These are phyloP conservation scores for Trichoderma simmonsii DNA, from an alignment of 2,329 filamentous ascomycete genomes.

Conservation along the genomic window DNA sequence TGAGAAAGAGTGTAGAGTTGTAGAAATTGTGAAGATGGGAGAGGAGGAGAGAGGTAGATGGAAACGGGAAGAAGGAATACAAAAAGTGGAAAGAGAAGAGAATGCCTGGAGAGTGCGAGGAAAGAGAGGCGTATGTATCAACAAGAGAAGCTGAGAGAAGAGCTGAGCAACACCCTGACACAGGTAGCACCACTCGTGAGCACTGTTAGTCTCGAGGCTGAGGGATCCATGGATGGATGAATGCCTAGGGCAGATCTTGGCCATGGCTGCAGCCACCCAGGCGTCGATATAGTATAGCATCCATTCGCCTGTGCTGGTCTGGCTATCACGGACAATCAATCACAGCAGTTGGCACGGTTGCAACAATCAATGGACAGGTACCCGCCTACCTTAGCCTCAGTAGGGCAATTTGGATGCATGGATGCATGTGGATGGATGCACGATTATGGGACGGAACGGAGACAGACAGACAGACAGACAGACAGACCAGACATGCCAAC, in stretches of 20 bases:
- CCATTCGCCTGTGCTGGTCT: neutral
- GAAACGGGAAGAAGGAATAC: neutral
- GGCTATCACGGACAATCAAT: neutral
- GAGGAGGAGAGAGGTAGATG: neutral
- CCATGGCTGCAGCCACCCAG: slow-evolving; percentile 19
- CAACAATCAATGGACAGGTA: slow-evolving; percentile 1
- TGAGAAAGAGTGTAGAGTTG: neutral
- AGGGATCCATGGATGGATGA: neutral
- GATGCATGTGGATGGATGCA: neutral
- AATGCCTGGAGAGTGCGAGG: neutral
- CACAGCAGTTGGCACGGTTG: neutral
- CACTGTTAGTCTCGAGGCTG: slow-evolving; percentile 2
- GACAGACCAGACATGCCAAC: neutral
- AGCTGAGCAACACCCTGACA: neutral
- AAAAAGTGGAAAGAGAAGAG: neutral
- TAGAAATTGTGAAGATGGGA: neutral
- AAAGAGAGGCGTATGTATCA: slow-evolving; percentile 9
- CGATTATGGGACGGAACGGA: neutral
- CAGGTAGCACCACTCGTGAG: neutral
- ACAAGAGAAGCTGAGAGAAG: slow-evolving; percentile 6
- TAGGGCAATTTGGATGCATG: neutral
- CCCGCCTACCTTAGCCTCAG: neutral
- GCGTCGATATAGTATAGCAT: slow-evolving; percentile 8
- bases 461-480: neutral
- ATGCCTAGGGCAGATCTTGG: slow-evolving; percentile 15